Evolutionary conservation across 2,329 filamentous ascomycete species (phyloP).

Genomic region (Fusarium verrucosum): DNA sequence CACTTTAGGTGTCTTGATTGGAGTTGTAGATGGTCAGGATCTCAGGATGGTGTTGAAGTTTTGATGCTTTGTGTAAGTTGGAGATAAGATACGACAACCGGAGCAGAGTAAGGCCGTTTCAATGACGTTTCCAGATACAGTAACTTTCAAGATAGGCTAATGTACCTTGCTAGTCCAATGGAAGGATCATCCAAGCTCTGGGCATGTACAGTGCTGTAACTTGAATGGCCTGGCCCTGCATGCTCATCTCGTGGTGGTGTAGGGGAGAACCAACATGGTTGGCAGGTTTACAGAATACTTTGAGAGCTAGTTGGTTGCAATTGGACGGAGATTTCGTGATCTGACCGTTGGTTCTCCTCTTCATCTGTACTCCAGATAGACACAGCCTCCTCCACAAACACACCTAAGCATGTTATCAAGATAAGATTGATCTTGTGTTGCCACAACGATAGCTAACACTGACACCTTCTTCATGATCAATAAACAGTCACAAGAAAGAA

Average conservation of each 20-base stretch:
- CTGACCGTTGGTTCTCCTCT: slow-evolving; percentile 11
- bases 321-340: slow-evolving; percentile 11
- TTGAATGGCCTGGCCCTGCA: slow-evolving; percentile 12
- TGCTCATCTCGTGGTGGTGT: slow-evolving; percentile 22
- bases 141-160: slow-evolving; percentile 25
- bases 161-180: slow-evolving; percentile 13
- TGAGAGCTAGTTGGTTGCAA: slow-evolving; percentile 2
- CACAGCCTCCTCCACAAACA: slow-evolving; percentile 21
- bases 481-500: too few relatives aligned
- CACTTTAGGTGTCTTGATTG: background rate
- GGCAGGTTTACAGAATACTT: slow-evolving; percentile 1
- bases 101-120: slow-evolving; percentile 1
- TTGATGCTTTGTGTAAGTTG: background rate
- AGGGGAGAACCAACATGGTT: slow-evolving; percentile 17
- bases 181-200: slow-evolving; percentile 11
- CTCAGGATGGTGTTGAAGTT: background rate
- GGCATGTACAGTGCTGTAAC: too few relatives aligned
- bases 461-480: background rate
- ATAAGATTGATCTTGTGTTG: slow-evolving; percentile 24
- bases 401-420: slow-evolving; percentile 21
- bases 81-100: slow-evolving; percentile 8
- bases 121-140: slow-evolving; percentile 5
- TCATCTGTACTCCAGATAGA: background rate
- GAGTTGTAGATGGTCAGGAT: background rate
- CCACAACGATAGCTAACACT: background rate